Evolutionary conservation across 305 asterid genomes (phyloP), one percentile per base, ranked within the genome.

Genomic region (Fraxinus ornus): DNA sequence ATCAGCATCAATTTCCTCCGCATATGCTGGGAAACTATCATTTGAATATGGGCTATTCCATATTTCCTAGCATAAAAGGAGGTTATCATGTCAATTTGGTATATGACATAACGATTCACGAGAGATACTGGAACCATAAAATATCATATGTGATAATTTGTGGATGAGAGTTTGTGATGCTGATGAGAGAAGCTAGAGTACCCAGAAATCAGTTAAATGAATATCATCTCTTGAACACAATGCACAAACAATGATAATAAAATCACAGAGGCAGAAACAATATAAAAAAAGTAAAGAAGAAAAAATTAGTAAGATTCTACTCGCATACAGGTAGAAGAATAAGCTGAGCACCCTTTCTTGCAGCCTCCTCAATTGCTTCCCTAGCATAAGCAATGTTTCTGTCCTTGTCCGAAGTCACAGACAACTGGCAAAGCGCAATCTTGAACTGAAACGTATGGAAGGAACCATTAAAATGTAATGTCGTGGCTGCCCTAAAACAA

Each of bases 11-110:
- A 94, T 94, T 77, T 94, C 95, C 90, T 94, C 97, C 1, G 98
- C 97, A 87, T 94, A 93, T 83, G 84, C 85, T 24, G 97, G 98
- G 87, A 94, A 93, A 84, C 97, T 85, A 79, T 93, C 97, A 77
- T 91, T 94, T 71, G 95, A 94, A 88, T 93, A 94, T 24, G 97
- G 97, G 85, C 97, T 89, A 79, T 94, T 94, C 98, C 97, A 94
- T 87, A 94, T 89, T 91, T 94, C 98, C 97, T 93, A 88, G 78
- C 80, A 82, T 70, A 80, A 55, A 85, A 44, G 3, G 36, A 80
- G 76, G 83, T 49, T 37, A 24, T 78, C 22, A 44, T 64, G 64
- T 83, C 32, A 47, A 75, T 66, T 81, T 21, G 80, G 73, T 30
- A 73, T 75, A 33, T 52, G 37, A 44, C 30, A 30, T 47, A 52